Percentiles rank a stretch among this genome's conserved stretches.
These are phyloP conservation scores for Suillus lakei DNA, from an alignment of 768 basidiomycete species.

Conservation along the genomic window DNA sequence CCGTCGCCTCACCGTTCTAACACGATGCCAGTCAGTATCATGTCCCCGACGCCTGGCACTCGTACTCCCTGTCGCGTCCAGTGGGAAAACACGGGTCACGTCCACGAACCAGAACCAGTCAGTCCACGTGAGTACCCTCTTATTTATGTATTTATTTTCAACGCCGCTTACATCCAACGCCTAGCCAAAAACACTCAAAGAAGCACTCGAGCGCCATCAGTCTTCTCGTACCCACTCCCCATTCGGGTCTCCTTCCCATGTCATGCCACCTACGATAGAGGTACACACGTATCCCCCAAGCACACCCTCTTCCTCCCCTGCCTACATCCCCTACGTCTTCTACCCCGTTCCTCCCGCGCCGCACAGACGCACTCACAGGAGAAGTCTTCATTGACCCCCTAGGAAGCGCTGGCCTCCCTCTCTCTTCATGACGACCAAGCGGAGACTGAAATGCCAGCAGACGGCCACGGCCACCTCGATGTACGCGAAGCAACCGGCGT, in stretches of 20 bases:
- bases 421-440: too few species aligned
- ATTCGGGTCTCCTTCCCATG: not conserved
- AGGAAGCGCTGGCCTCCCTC: too few species aligned
- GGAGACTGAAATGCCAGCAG: too few species aligned
- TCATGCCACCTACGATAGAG: not conserved
- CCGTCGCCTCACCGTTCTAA: slow-evolving; percentile 12
- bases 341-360: too few species aligned
- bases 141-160: not conserved
- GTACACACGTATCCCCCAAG: too few species aligned
- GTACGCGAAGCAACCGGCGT: too few species aligned
- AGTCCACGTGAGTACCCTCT: slow-evolving; percentile 45
- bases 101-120: slow-evolving; percentile 9
- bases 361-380: too few species aligned
- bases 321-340: too few species aligned
- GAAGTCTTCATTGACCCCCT: too few species aligned
- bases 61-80: slow-evolving; percentile 59
- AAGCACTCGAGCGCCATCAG: slow-evolving; percentile 57
- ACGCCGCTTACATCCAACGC: not conserved
- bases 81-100: slow-evolving; percentile 45
- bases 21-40: slow-evolving; percentile 17
- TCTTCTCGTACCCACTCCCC: slow-evolving; percentile 24
- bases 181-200: slow-evolving; percentile 52
- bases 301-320: too few species aligned
- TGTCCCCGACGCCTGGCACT: slow-evolving; percentile 32
- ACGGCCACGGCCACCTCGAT: too few species aligned